A percentile compares a stretch with the other conserved stretches of the same genome.
Conservation (phyloP, 2,329 filamentous ascomycete species). For the Huntiella bhutanensis region DNA sequence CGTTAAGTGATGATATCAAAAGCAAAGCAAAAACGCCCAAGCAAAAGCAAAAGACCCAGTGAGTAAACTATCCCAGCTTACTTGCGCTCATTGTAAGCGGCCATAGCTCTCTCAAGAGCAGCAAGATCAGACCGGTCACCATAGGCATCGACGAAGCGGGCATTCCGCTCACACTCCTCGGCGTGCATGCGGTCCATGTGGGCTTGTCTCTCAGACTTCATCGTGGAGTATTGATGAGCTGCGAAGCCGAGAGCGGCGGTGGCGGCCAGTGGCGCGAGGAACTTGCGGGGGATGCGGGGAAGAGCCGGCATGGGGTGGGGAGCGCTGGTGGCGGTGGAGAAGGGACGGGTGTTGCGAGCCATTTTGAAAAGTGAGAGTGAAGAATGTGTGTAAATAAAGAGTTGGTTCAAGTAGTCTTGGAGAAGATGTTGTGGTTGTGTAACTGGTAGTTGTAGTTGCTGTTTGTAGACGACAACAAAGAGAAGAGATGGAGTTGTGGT, state of each 20-base stretch:
- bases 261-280: constrained; percentile 17
- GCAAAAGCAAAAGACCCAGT: not conserved
- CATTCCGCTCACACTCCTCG: constrained; percentile 21
- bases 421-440: not conserved
- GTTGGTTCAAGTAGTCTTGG: not conserved
- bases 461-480: not conserved
- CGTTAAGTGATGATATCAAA: not conserved
- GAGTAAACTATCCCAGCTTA: not conserved
- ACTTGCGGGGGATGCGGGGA: constrained; percentile 8
- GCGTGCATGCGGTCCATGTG: constrained; percentile 19
- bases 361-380: constrained; percentile 6
- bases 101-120: constrained; percentile 28
- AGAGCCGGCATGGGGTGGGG: constrained; percentile 16
- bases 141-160: constrained; percentile 29
- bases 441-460: not conserved
- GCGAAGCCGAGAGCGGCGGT: constrained; percentile 16
- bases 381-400: too few species aligned
- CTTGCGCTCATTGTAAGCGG: constrained; percentile 23
- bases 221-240: constrained; percentile 6
- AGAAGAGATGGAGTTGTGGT: not conserved
- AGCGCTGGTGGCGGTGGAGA: constrained; percentile 17
- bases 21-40: not conserved
- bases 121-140: constrained; percentile 30
- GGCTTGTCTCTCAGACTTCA: constrained; percentile 13
- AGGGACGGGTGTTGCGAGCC: constrained; percentile 12